phyloP scores from a whole-genome alignment of 2,329 filamentous ascomycete genomes.

The Penicillium sp. region DNA sequence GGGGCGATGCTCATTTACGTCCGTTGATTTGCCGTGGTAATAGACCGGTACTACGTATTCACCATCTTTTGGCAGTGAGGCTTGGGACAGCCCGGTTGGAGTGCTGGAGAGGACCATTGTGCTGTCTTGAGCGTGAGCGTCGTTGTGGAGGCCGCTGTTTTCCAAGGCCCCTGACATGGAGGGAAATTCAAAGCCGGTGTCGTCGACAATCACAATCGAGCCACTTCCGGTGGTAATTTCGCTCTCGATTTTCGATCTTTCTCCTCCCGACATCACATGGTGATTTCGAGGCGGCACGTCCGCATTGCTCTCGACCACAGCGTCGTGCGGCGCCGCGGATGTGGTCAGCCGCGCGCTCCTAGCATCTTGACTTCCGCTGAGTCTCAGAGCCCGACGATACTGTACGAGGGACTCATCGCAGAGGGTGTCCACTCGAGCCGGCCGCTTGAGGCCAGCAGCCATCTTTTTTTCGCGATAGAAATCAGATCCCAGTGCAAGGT shows the following conservation, averaged over 20 bases:
- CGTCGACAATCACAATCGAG: conserved; percentile 82
- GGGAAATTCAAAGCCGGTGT: conserved; percentile 42
- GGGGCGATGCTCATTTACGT: conserved; percentile 9
- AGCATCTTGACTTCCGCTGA: conserved; percentile 11
- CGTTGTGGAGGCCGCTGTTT: background rate
- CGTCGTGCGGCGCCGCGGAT: conserved; percentile 6
- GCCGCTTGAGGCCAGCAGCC: conserved; percentile 36
- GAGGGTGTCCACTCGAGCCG: conserved; percentile 71
- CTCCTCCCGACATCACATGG: conserved; percentile 16
- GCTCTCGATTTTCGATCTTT: conserved; percentile 38
- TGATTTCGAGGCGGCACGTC: conserved; percentile 1
- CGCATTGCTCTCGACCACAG: conserved; percentile 2
- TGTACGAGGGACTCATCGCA: conserved; percentile 73
- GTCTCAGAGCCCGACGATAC: conserved; percentile 64
- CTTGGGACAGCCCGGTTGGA: conserved; percentile 12
- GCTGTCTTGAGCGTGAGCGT: background rate
- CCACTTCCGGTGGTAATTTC: conserved; percentile 74
- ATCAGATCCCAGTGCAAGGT: conserved; percentile 42
- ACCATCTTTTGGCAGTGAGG: conserved; percentile 20
- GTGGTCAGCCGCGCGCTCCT: conserved; percentile 3
- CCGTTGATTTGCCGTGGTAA: conserved; percentile 20
- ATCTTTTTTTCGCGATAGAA: conserved; percentile 38
- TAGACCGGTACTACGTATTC: conserved; percentile 26
- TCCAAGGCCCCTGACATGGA: conserved; percentile 36
- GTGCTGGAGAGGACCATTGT: conserved; percentile 1